A percentile compares a stretch with the other conserved stretches of the same genome.
Conservation (phyloP, 148 eudicot genomes). For the Silene latifolia region DNA sequence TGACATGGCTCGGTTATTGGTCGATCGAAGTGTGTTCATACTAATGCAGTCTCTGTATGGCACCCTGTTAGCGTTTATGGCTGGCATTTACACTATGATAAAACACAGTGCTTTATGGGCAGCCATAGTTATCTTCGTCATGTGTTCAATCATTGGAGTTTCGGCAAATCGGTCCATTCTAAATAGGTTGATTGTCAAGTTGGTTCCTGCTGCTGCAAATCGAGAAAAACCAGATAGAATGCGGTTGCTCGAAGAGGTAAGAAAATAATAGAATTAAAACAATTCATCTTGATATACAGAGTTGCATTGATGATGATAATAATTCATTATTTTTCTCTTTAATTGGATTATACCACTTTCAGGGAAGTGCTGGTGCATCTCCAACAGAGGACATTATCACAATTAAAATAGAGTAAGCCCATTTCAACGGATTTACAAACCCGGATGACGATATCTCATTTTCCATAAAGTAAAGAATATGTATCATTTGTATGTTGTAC, state of each 20-base stretch:
- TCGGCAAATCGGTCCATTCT: background rate
- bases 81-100: conserved; percentile 8
- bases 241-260: conserved; percentile 7
- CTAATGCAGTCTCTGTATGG: background rate
- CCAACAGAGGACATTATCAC: no score
- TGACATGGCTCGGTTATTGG: background rate
- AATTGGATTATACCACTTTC: no score
- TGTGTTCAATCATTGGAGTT: conserved; percentile 2
- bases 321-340: no score
- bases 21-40: conserved; percentile 11
- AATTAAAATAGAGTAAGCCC: no score
- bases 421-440: no score
- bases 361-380: no score
- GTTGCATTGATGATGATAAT: no score
- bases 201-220: conserved; percentile 5
- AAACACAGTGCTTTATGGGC: conserved; percentile 1
- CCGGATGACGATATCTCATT: no score
- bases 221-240: background rate
- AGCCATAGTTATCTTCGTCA: conserved; percentile 2
- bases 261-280: no score
- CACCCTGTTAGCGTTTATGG: conserved; percentile 1
- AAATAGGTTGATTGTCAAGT: background rate
- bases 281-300: no score
- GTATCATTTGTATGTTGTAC: no score
- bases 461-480: no score